phyloP scores from a whole-genome alignment of 768 basidiomycete genomes.

The Lentinula sp. region DNA sequence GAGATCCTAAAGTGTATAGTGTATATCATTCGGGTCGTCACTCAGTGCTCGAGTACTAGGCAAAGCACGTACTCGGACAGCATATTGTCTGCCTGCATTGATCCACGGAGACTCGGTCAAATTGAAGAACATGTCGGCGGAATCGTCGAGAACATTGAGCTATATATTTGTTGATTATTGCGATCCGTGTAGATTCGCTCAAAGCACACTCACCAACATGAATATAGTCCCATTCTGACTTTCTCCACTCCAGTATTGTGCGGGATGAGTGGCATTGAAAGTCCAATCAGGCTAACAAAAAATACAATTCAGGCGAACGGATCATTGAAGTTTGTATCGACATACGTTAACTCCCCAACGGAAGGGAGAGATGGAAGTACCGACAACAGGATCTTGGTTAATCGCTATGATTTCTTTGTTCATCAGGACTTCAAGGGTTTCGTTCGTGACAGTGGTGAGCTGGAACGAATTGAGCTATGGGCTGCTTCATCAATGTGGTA shows the following conservation, averaged over 20 bases:
- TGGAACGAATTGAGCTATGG: conserved; percentile 13
- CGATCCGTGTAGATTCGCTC: too few species aligned
- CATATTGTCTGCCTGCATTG: conserved; percentile 58
- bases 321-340: conserved; percentile 6
- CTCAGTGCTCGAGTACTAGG: not conserved
- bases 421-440: conserved; percentile 49
- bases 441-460: conserved; percentile 42
- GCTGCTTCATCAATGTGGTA: not conserved
- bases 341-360: conserved; percentile 65
- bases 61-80: conserved; percentile 45
- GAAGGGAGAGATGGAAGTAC: conserved; percentile 58
- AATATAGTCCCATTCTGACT: conserved; percentile 60
- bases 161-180: conserved; percentile 13
- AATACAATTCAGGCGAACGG: not conserved
- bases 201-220: conserved; percentile 47
- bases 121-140: conserved; percentile 54
- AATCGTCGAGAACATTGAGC: conserved; percentile 55
- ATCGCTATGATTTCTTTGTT: conserved; percentile 65
- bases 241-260: conserved; percentile 69
- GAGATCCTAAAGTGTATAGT: conserved; percentile 41
- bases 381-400: conserved; percentile 60
- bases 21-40: not conserved
- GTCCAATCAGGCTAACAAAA: conserved; percentile 34
- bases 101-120: conserved; percentile 70
- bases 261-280: conserved; percentile 41